Evolutionary conservation across 345 rosid species (phyloP).

Genomic region (Iberis pinnata): DNA sequence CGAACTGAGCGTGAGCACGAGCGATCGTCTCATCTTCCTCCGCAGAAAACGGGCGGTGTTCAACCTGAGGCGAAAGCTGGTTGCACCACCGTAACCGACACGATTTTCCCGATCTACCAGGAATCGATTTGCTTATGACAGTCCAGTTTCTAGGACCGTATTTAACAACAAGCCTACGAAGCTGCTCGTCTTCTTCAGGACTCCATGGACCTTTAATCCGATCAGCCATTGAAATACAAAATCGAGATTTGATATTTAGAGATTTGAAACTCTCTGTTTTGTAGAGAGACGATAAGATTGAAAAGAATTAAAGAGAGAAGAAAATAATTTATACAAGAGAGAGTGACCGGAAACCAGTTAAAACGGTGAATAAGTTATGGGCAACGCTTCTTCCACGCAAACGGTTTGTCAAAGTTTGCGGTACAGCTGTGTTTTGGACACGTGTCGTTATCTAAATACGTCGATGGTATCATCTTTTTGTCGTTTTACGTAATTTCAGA

Average conservation of each 20-base stretch:
- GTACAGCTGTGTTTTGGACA: slow-evolving; percentile 74
- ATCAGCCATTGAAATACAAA: slow-evolving; percentile 32
- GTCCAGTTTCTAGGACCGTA: slow-evolving; percentile 95
- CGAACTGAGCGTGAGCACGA: slow-evolving; percentile 75
- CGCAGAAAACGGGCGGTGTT: slow-evolving; percentile 65
- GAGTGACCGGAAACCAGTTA: slow-evolving; percentile 17
- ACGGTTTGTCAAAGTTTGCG: slow-evolving; percentile 54
- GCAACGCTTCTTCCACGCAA: slow-evolving; percentile 53
- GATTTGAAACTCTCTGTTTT: background rate
- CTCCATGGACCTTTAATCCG: slow-evolving; percentile 99
- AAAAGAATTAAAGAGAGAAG: slow-evolving; percentile 9
- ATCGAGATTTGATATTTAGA: background rate
- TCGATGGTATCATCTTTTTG: slow-evolving; percentile 24
- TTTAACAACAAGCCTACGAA: slow-evolving; percentile 51
- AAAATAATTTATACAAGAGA: slow-evolving; percentile 21
- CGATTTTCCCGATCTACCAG: slow-evolving; percentile 91
- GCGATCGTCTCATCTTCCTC: slow-evolving; percentile 74
- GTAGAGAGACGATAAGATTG: slow-evolving; percentile 2
- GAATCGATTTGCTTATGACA: slow-evolving; percentile 78
- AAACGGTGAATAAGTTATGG: slow-evolving; percentile 44
- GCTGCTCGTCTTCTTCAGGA: slow-evolving; percentile 83
- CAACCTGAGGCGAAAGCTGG: slow-evolving; percentile 89
- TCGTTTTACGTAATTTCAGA: slow-evolving; percentile 21
- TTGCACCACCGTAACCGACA: slow-evolving; percentile 92
- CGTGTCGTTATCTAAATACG: slow-evolving; percentile 44